Evolutionary conservation across 1,139 yeast species (phyloP).

Genomic region (Hyphopichia pseudoburtonii): DNA sequence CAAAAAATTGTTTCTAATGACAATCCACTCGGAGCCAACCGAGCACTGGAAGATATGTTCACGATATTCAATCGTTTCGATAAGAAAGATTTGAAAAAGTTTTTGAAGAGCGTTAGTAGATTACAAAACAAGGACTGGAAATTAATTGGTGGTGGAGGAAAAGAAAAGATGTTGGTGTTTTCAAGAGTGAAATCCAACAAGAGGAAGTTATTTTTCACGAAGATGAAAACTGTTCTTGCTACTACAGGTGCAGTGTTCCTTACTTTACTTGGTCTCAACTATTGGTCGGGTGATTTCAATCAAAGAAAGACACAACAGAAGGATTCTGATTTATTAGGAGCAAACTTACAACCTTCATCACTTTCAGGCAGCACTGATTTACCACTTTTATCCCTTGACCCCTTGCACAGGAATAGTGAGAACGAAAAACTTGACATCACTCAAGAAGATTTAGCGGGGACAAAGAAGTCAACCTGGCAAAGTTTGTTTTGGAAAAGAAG

Average conservation of each 20-base stretch:
- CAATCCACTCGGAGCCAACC: slow-evolving; percentile 40
- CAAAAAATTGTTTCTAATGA: slow-evolving; percentile 34
- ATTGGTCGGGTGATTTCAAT: slow-evolving; percentile 19
- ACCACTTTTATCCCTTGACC: neutral
- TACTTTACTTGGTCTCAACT: slow-evolving; percentile 28
- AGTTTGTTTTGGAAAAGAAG: neutral
- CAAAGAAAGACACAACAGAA: neutral
- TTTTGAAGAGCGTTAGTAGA: slow-evolving; percentile 24
- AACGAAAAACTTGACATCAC: neutral
- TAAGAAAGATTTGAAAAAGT: slow-evolving; percentile 27
- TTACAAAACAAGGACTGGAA: slow-evolving; percentile 37
- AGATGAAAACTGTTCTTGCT: slow-evolving; percentile 30
- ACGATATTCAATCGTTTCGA: slow-evolving; percentile 41
- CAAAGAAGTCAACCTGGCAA: too few species aligned
- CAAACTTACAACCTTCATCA: neutral
- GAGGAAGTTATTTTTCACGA: slow-evolving; percentile 12
- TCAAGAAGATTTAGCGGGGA: too few species aligned
- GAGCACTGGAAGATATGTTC: slow-evolving; percentile 45
- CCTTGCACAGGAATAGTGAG: neutral
- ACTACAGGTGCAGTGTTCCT: slow-evolving; percentile 34
- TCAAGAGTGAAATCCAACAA: slow-evolving; percentile 12
- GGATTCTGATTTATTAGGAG: neutral
- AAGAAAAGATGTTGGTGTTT: slow-evolving; percentile 29
- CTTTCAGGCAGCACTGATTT: neutral
- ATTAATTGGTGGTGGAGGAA: slow-evolving; percentile 33